phyloP scores from a whole-genome alignment of 1,284 basidiomycete species.

The Clitocybe nebularis region DNA sequence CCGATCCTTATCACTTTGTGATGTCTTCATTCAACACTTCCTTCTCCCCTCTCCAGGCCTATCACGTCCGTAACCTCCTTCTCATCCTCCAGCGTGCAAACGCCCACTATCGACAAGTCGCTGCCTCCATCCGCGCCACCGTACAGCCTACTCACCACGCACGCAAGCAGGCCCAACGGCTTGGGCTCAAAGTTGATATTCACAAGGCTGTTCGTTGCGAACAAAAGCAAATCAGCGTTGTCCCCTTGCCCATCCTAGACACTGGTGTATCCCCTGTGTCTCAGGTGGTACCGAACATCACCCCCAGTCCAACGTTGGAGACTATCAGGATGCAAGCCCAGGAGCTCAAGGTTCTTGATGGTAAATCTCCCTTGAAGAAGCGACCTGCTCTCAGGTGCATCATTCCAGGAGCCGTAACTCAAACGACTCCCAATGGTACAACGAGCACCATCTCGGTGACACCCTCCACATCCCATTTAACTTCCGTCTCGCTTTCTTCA shows the following conservation, averaged over 20 bases:
- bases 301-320: neutral
- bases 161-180: constrained; percentile 35
- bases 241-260: constrained; percentile 44
- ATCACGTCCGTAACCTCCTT: constrained; percentile 31
- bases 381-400: constrained; percentile 14
- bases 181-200: constrained; percentile 41
- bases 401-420: constrained; percentile 17
- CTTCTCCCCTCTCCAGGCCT: constrained; percentile 15
- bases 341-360: neutral
- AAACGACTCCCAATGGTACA: constrained; percentile 19
- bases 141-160: constrained; percentile 37
- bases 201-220: constrained; percentile 36
- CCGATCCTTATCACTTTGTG: constrained; percentile 6
- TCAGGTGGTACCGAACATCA: neutral
- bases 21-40: constrained; percentile 18
- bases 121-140: constrained; percentile 30
- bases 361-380: neutral
- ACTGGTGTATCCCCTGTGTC: constrained; percentile 11
- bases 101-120: constrained; percentile 32
- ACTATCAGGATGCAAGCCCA: neutral
- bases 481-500: constrained; percentile 12
- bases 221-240: constrained; percentile 29
- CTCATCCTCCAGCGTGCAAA: constrained; percentile 39
- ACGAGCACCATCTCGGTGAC: constrained; percentile 12
- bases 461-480: constrained; percentile 7